phyloP scores from a whole-genome alignment of 2,329 filamentous ascomycete genomes.

The Magnaporthiopsis rhizophila region DNA sequence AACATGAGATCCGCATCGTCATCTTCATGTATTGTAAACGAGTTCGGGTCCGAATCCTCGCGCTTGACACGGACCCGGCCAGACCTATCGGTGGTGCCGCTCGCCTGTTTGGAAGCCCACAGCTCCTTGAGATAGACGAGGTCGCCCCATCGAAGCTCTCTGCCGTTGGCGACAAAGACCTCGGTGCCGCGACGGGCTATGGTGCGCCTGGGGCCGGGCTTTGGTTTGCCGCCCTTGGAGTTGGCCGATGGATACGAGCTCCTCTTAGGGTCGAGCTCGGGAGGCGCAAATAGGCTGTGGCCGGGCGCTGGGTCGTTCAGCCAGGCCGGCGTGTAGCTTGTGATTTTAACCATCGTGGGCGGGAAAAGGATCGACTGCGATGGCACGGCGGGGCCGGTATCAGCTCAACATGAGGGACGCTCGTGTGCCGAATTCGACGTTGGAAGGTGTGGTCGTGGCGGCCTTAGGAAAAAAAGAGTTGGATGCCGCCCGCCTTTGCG shows the following conservation, averaged over 20 bases:
- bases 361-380: background rate
- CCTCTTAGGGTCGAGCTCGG: conserved; percentile 24
- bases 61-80: conserved; percentile 35
- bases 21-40: conserved; percentile 19
- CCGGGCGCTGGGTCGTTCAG: conserved; percentile 71
- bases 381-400: background rate
- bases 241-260: conserved; percentile 24
- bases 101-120: conserved; percentile 32
- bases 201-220: conserved; percentile 49
- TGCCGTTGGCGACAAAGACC: conserved; percentile 80
- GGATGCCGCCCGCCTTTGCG: background rate
- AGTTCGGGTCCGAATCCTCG: conserved; percentile 30
- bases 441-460: background rate
- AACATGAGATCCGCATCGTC: conserved; percentile 15
- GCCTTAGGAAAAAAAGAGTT: background rate
- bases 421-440: background rate
- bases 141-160: conserved; percentile 88
- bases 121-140: conserved; percentile 68
- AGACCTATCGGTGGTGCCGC: conserved; percentile 9
- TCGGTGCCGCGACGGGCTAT: conserved; percentile 80
- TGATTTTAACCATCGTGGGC: conserved; percentile 70
- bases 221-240: conserved; percentile 33
- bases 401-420: background rate
- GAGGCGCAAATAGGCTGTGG: conserved; percentile 63
- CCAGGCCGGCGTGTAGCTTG: conserved; percentile 81